Percentiles rank a stretch among this genome's conserved stretches.
Conservation (phyloP, 176 grass and related monocot species). For the Tillandsia fasciculata region DNA sequence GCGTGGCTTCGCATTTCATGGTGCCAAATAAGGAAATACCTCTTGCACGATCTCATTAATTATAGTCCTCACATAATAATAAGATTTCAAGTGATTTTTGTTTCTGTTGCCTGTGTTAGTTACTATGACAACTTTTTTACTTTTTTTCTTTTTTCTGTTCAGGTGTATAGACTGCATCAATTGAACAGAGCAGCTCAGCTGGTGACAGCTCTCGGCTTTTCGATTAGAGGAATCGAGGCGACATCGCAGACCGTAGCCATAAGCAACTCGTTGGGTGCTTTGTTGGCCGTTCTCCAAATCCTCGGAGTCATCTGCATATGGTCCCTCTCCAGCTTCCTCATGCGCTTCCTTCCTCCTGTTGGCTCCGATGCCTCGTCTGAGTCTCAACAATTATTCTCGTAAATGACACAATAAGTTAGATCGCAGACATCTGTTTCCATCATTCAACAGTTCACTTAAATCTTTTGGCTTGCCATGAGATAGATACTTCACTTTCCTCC, state of each 20-base stretch:
- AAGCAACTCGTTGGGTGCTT: slow-evolving; percentile 75
- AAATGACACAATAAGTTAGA: too few relatives aligned
- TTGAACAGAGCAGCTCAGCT: slow-evolving; percentile 95
- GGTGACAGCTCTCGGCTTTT: slow-evolving; percentile 70
- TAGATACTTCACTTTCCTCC: neutral
- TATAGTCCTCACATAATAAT: neutral
- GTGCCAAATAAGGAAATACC: too few relatives aligned
- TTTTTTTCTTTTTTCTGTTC: slow-evolving; percentile 11
- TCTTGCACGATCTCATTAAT: too few relatives aligned
- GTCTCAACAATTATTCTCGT: neutral
- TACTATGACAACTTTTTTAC: neutral
- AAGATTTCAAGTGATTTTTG: neutral
- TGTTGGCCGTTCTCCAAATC: slow-evolving; percentile 83
- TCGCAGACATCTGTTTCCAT: too few relatives aligned
- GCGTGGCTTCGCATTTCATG: too few relatives aligned
- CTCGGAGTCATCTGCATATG: slow-evolving; percentile 85
- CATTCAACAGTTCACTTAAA: too few relatives aligned
- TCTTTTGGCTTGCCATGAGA: neutral
- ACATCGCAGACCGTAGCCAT: slow-evolving; percentile 79
- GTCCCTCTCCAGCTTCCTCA: slow-evolving; percentile 92
- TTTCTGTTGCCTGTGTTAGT: neutral
- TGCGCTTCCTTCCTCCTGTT: slow-evolving; percentile 89
- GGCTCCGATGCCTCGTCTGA: slow-evolving; percentile 35
- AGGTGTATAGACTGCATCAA: slow-evolving; percentile 96
- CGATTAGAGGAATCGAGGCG: slow-evolving; percentile 67